Conservation (phyloP, 2,329 filamentous ascomycete species). For the Cephalotrichum gorgonifer region DNA sequence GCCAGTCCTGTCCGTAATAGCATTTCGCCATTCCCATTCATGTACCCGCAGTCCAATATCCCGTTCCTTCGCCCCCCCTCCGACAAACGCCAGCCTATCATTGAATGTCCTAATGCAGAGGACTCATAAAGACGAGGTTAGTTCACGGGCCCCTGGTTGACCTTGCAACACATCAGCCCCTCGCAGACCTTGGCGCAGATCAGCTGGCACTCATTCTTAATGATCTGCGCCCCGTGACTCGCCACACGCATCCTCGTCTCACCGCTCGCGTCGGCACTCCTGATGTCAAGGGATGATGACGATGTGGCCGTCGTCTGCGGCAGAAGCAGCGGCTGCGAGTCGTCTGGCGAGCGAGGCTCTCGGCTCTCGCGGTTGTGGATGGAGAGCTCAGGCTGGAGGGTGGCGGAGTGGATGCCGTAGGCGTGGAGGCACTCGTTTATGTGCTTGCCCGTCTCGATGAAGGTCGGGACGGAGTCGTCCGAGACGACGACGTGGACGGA, state of each 20-base stretch:
- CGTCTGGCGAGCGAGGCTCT: no score
- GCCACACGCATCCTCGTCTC: neutral
- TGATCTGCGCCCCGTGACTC: neutral
- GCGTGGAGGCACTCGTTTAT: constrained; percentile 61
- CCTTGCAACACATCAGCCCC: constrained; percentile 1
- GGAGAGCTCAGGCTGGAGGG: constrained; percentile 55
- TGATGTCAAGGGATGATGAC: neutral
- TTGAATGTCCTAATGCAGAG: no score
- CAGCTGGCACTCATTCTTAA: constrained; percentile 1
- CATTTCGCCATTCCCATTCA: no score
- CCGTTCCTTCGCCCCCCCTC: no score
- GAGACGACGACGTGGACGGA: constrained; percentile 58
- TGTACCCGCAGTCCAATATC: no score
- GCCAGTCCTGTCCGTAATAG: no score
- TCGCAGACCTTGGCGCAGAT: constrained; percentile 1
- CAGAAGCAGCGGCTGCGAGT: no score
- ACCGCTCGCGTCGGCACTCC: neutral
- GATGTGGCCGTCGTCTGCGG: no score
- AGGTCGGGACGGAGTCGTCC: constrained; percentile 43
- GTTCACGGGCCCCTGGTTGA: neutral
- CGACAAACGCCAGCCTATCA: no score
- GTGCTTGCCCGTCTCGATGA: constrained; percentile 49
- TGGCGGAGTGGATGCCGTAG: constrained; percentile 63
- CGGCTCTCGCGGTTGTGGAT: neutral
- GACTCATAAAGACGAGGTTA: no score